Base-by-base conservation (phyloP, 1,284 basidiomycete genomes). In the Microbotryomycetes sp. region DNA sequence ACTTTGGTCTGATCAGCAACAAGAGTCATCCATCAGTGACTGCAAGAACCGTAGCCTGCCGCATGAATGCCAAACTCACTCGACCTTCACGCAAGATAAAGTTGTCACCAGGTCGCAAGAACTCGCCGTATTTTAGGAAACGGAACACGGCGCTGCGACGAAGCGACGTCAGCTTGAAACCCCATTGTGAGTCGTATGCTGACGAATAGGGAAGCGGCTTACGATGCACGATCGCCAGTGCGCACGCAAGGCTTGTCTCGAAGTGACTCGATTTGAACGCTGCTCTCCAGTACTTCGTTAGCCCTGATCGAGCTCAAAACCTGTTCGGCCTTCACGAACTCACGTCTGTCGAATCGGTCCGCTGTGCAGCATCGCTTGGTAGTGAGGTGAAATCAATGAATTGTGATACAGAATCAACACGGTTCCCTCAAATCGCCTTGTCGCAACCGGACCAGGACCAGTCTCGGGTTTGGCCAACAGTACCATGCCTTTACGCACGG, bases 401-500 rank as follows among this genome's bases (percentile, higher is more conserved):
- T 96, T 91, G 74, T 78, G 88, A 83, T 90, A 89, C 60, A 92
- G 77, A 65, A 93, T 87, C 48, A 67, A 91, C 3, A 92, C 86
- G 73, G 89, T 86, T 23, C 88, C 90, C 74, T 91, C 87, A 72
- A 93, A 93, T 68, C 82, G 82, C 42, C 83, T 79, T 60, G 85
- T 80, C 59, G 89, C 89, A 75, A 63, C 68, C 83, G 86, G 85
- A 79, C 82, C 83, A 9, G 92, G 92, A 14, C 84, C 86, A 25
- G 78, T 79, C 6, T 94, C 91, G 1, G 84, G 83, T 75, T 86
- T 89, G 58, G 85, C 84, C 0, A 92, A 84, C 36, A 97, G 79
- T 3, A 94, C 88, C 92, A 94, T 94, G 12, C 77, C 71, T 77
- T 97, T 98, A 61, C 96, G 81, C 7, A 97, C 86, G 50, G 86